Conservation (phyloP, 768 basidiomycete species). For the Lactarius akahatsu region DNA sequence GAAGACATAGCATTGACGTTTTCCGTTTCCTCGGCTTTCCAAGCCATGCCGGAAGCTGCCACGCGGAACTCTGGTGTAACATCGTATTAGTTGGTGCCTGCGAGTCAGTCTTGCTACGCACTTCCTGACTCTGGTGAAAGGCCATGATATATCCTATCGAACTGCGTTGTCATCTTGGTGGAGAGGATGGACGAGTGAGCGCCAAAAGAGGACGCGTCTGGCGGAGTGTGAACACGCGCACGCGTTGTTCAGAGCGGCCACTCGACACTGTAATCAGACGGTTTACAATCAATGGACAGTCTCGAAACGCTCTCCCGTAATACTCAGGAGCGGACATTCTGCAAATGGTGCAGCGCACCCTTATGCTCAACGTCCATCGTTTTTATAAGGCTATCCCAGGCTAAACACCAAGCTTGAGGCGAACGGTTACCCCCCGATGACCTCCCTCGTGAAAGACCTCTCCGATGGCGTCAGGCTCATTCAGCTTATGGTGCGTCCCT, state of each 20-base stretch:
- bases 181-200: constrained; percentile 25
- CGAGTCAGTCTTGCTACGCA: constrained; percentile 45
- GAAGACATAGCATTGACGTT: constrained; percentile 62
- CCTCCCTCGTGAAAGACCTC: constrained; percentile 84
- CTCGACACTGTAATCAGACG: neutral
- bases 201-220: constrained; percentile 27
- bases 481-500: constrained; percentile 74
- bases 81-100: neutral
- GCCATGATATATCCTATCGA: constrained; percentile 81
- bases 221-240: constrained; percentile 27
- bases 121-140: constrained; percentile 74
- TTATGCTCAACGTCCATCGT: constrained; percentile 22
- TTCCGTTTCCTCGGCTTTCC: constrained; percentile 79
- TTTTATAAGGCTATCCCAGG: constrained; percentile 48
- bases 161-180: constrained; percentile 68
- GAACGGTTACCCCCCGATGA: constrained; percentile 83
- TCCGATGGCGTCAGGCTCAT: constrained; percentile 95
- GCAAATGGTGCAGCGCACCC: constrained; percentile 68
- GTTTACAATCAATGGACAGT: constrained; percentile 45
- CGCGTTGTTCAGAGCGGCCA: constrained; percentile 4
- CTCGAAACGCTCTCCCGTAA: constrained; percentile 58
- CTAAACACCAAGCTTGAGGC: constrained; percentile 92
- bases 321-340: constrained; percentile 66
- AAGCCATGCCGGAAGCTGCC: constrained; percentile 87
- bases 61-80: constrained; percentile 72